Percentiles rank a stretch among this genome's conserved stretches.
Conservation (phyloP, 139 green algal genomes). For the Ulvella scutata region DNA sequence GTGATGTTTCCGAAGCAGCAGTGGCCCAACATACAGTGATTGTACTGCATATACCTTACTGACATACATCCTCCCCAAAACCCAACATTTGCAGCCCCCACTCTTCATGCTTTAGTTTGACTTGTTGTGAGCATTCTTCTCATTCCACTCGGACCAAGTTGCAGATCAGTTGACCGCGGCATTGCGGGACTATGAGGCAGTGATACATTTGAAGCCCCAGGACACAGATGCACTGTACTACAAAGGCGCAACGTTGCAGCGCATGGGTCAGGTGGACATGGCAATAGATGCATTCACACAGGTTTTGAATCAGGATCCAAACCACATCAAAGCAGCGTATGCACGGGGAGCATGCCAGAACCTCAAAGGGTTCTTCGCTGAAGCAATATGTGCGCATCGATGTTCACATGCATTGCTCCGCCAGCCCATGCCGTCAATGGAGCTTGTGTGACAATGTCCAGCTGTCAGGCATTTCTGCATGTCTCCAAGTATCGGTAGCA, state of each 20-base stretch:
- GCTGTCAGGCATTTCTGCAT: too few species aligned
- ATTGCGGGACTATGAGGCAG: slow-evolving; percentile 16
- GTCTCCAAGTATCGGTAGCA: too few species aligned
- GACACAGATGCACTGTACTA: slow-evolving; percentile 52
- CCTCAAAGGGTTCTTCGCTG: slow-evolving; percentile 35
- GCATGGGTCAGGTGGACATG: slow-evolving; percentile 28
- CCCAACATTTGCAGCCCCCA: too few species aligned
- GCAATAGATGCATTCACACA: slow-evolving; percentile 42
- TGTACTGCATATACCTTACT: too few species aligned
- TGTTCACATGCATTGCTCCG: too few species aligned
- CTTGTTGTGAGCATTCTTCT: too few species aligned
- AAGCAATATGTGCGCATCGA: slow-evolving; percentile 41
- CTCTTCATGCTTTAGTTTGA: too few species aligned
- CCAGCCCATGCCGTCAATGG: too few species aligned
- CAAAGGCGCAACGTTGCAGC: slow-evolving; percentile 30
- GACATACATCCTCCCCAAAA: too few species aligned
- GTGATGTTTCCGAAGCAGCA: not conserved
- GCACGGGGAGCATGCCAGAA: slow-evolving; percentile 49
- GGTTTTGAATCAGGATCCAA: slow-evolving; percentile 42
- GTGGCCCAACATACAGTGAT: not conserved
- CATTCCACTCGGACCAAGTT: too few species aligned
- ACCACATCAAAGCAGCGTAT: slow-evolving; percentile 56
- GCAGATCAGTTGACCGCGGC: slow-evolving; percentile 8
- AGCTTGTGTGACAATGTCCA: too few species aligned
- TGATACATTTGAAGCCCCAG: slow-evolving; percentile 29